A percentile compares a stretch with the other conserved stretches of the same genome.
These are phyloP conservation scores for Neltuma alba DNA, from an alignment of 306 rosid species.

Conservation along the genomic window DNA sequence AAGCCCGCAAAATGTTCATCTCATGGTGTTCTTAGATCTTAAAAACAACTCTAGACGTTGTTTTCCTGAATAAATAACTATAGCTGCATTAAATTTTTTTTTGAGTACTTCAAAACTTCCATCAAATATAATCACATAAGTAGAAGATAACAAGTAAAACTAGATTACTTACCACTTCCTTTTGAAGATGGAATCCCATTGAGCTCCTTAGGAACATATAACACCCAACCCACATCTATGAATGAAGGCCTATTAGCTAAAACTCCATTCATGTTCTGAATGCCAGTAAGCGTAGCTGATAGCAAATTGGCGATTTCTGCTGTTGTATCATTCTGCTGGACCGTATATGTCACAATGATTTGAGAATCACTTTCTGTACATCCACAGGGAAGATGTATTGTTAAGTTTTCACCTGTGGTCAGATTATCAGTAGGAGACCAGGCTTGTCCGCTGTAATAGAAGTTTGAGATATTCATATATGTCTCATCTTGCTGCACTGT, in stretches of 20 bases:
- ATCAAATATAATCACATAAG: neutral
- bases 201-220: conserved; percentile 66
- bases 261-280: conserved; percentile 47
- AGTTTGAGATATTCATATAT: conserved; percentile 39
- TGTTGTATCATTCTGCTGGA: conserved; percentile 52
- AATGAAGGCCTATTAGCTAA: conserved; percentile 20
- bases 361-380: conserved; percentile 52
- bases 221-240: conserved; percentile 55
- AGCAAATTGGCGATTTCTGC: conserved; percentile 44
- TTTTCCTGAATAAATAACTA: too few species aligned
- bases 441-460: conserved; percentile 68
- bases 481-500: conserved; percentile 41
- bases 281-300: conserved; percentile 36
- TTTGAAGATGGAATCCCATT: conserved; percentile 44
- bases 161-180: conserved; percentile 31
- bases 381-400: conserved; percentile 68
- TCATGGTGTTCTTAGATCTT: too few species aligned
- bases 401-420: neutral
- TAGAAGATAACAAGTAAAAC: neutral
- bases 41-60: too few species aligned
- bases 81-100: too few species aligned
- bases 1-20: too few species aligned
- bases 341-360: conserved; percentile 65
- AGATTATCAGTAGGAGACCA: conserved; percentile 20
- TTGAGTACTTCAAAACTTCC: too few species aligned